Conservation (phyloP, 2,329 filamentous ascomycete species). For the Aspergillus eucalypticola region DNA sequence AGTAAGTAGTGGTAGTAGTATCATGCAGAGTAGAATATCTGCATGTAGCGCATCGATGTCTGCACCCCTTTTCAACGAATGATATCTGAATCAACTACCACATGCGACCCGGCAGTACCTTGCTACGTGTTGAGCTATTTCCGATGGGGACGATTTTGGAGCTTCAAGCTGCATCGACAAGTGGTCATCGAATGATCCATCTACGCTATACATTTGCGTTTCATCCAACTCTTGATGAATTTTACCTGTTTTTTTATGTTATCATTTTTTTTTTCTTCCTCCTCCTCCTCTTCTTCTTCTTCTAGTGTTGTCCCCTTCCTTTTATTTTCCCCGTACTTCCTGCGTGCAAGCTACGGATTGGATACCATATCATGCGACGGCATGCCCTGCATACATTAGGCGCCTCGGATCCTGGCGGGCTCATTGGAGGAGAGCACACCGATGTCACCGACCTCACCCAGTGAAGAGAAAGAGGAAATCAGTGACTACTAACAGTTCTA, state of each 20-base stretch:
- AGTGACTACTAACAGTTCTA: too few relatives aligned
- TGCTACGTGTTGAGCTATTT: not conserved
- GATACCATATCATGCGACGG: conserved; percentile 18
- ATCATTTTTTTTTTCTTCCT: too few relatives aligned
- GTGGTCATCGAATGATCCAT: not conserved
- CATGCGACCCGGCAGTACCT: not conserved
- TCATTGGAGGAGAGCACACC: conserved; percentile 2
- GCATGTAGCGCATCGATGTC: not conserved
- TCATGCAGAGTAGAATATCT: not conserved
- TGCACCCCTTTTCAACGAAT: not conserved
- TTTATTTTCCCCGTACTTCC: not conserved
- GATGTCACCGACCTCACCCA: conserved; percentile 8
- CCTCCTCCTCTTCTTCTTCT: too few relatives aligned
- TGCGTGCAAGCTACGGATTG: conserved; percentile 13
- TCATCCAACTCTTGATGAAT: not conserved
- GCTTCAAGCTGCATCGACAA: not conserved
- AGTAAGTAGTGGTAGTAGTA: not conserved
- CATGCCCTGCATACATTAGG: conserved; percentile 18
- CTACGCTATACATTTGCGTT: not conserved
- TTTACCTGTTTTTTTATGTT: not conserved
- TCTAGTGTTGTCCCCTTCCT: not conserved
- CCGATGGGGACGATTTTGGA: not conserved
- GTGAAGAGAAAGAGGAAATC: not conserved
- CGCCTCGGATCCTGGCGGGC: conserved; percentile 2
- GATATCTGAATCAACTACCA: not conserved